phyloP scores from a whole-genome alignment of 116 monocot species.

The Zostera marina region DNA sequence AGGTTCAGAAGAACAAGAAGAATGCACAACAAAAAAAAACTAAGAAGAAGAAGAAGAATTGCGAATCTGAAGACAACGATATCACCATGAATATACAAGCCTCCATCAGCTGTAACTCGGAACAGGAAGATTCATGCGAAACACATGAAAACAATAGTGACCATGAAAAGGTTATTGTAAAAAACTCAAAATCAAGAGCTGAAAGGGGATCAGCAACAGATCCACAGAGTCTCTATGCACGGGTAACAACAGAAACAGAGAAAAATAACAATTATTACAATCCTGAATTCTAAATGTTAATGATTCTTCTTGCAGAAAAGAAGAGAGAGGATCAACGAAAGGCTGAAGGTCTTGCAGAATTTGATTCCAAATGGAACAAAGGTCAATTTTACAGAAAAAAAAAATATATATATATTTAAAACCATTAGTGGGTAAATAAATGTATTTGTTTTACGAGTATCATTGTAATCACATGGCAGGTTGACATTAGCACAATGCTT shows the following conservation, averaged over 20 bases:
- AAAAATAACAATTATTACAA: background rate
- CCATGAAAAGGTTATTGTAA: constrained; percentile 5
- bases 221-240: constrained; percentile 82
- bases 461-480: constrained; percentile 18
- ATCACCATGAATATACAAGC: constrained; percentile 18
- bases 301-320: constrained; percentile 35
- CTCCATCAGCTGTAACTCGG: constrained; percentile 38
- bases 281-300: background rate
- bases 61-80: constrained; percentile 19
- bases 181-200: constrained; percentile 30
- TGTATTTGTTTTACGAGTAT: background rate
- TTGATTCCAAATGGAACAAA: constrained; percentile 84
- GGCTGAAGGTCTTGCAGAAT: constrained; percentile 48
- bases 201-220: constrained; percentile 55
- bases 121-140: constrained; percentile 33
- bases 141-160: constrained; percentile 20
- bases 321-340: constrained; percentile 74
- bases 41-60: constrained; percentile 9
- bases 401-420: background rate
- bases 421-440: background rate
- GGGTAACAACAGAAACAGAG: constrained; percentile 21
- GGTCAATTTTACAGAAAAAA: constrained; percentile 10
- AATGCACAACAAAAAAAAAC: constrained; percentile 20
- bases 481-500: constrained; percentile 91
- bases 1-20: constrained; percentile 24